Percentiles rank a stretch among this genome's conserved stretches.
phyloP scores from a whole-genome alignment of 305 asterid species.

The Caryopteris hybrid region DNA sequence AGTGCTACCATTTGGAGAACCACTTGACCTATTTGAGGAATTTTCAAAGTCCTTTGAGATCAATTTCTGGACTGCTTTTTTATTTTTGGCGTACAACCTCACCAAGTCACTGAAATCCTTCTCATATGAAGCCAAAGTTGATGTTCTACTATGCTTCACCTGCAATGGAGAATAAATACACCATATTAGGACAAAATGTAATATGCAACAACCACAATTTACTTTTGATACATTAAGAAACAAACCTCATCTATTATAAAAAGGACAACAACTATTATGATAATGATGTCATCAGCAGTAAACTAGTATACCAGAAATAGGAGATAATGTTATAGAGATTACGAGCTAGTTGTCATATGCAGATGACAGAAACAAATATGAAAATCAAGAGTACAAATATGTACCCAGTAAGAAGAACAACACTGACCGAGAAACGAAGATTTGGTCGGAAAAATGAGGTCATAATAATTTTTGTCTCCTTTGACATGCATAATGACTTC shows the following conservation, averaged over 20 bases:
- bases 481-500: conserved; percentile 64
- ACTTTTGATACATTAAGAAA: conserved; percentile 3
- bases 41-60: conserved; percentile 26
- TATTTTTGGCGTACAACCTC: conserved; percentile 34
- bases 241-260: neutral
- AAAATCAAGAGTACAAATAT: neutral
- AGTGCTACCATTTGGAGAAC: conserved; percentile 22
- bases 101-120: conserved; percentile 52
- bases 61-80: conserved; percentile 20
- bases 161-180: conserved; percentile 29
- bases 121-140: conserved; percentile 50
- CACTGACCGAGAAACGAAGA: conserved; percentile 64
- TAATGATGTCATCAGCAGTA: neutral
- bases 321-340: conserved; percentile 5
- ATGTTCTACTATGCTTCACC: conserved; percentile 67
- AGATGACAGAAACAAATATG: conserved; percentile 10
- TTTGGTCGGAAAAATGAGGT: conserved; percentile 73
- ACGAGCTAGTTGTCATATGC: conserved; percentile 3
- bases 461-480: conserved; percentile 37
- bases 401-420: conserved; percentile 15
- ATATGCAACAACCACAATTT: neutral
- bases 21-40: conserved; percentile 19
- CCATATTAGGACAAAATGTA: neutral
- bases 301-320: neutral
- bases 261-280: neutral